Percentiles rank a stretch among this genome's conserved stretches.
Conservation (phyloP, 495 filamentous ascomycete species). For the Aspergillus ellipticus region DNA sequence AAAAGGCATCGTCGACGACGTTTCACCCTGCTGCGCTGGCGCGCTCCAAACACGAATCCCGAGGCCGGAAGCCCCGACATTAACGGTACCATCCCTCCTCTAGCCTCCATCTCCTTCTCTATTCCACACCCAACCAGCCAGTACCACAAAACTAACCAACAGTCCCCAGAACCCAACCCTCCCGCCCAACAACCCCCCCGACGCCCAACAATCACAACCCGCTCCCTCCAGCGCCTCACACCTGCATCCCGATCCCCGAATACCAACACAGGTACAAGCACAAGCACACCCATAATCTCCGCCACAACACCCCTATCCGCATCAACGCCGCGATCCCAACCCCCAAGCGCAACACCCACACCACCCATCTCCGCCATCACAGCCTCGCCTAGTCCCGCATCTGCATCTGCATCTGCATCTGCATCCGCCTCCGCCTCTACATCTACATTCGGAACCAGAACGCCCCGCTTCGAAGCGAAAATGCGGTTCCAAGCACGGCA, state of each 20-base stretch:
- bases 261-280: neutral
- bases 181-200: too few species aligned
- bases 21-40: constrained; percentile 16
- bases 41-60: neutral
- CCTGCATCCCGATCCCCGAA: neutral
- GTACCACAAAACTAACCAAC: too few species aligned
- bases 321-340: neutral
- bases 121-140: too few species aligned
- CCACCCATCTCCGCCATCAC: neutral
- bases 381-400: too few species aligned
- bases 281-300: neutral
- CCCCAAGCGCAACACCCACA: neutral
- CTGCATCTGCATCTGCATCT: neutral
- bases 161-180: too few species aligned
- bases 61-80: too few species aligned
- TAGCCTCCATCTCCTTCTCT: too few species aligned
- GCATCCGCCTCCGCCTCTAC: neutral
- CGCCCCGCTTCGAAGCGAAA: neutral
- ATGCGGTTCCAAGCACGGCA: constrained; percentile 10
- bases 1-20: constrained; percentile 14
- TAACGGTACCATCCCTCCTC: too few species aligned
- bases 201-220: neutral
- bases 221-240: neutral
- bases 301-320: neutral
- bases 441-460: neutral